Conservation (phyloP, 1,139 yeast genomes). For the Geotrichum bryndzae region DNA sequence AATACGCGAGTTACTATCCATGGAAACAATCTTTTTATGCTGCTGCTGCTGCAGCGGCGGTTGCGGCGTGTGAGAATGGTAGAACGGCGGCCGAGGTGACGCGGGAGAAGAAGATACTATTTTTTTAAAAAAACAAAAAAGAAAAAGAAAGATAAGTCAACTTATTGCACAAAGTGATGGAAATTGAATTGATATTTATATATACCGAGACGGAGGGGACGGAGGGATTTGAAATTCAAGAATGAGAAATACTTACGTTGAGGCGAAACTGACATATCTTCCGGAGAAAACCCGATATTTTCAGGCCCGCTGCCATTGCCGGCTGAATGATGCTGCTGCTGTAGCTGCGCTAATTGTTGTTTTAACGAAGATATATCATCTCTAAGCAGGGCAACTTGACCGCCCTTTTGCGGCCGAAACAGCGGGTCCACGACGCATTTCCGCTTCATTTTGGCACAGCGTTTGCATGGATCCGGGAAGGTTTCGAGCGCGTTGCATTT, state of each 20-base stretch:
- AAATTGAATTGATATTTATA: not conserved
- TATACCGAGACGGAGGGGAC: not conserved
- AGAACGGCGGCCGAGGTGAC: not conserved
- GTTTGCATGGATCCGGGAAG: slow-evolving; percentile 73
- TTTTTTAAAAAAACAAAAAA: not conserved
- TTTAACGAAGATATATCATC: slow-evolving; percentile 80
- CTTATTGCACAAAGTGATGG: not conserved
- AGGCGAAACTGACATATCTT: not conserved
- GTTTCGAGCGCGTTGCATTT: slow-evolving; percentile 86
- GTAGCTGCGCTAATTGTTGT: slow-evolving; percentile 67
- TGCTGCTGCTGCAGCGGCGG: not conserved
- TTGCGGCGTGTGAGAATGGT: not conserved
- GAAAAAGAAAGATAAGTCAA: not conserved
- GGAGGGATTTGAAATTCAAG: not conserved
- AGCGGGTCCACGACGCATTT: slow-evolving; percentile 87
- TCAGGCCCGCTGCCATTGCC: not conserved
- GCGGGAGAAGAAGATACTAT: not conserved
- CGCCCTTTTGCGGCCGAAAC: slow-evolving; percentile 86
- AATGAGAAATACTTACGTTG: not conserved
- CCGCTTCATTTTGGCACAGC: slow-evolving; percentile 75
- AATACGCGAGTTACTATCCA: slow-evolving; percentile 14
- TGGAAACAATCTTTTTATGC: not conserved
- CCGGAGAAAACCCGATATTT: not conserved
- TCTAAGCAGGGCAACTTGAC: slow-evolving; percentile 76
- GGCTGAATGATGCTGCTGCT: slow-evolving; percentile 44